A percentile compares a stretch with the other conserved stretches of the same genome.
These are phyloP conservation scores for Taphrina pruni DNA, from an alignment of 1,139 yeast species.

Conservation along the genomic window DNA sequence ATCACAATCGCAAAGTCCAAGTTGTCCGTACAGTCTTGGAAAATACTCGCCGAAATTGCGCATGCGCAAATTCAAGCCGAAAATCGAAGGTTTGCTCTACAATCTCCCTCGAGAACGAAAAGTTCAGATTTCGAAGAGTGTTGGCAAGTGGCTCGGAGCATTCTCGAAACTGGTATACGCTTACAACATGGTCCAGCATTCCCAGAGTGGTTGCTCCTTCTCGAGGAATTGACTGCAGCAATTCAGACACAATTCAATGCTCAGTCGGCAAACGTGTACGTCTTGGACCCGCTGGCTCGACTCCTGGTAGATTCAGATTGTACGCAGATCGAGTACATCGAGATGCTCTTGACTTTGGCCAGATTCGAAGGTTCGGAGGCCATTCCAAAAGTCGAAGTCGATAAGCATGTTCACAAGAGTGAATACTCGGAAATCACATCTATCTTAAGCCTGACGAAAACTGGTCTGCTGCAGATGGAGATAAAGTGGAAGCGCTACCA, in stretches of 20 bases:
- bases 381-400: not conserved
- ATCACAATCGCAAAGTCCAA: not conserved
- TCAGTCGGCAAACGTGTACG: not conserved
- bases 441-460: not conserved
- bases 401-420: not conserved
- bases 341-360: not conserved
- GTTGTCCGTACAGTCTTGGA: slow-evolving; percentile 14
- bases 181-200: slow-evolving; percentile 3
- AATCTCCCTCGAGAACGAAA: slow-evolving; percentile 6
- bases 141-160: not conserved
- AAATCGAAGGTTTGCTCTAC: not conserved
- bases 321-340: slow-evolving; percentile 2
- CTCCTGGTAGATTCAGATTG: not conserved
- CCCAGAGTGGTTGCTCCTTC: slow-evolving; percentile 8
- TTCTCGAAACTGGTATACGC: not conserved
- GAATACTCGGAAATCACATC: not conserved
- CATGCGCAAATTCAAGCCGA: not conserved
- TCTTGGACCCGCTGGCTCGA: not conserved
- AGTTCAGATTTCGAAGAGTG: not conserved
- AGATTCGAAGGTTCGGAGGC: not conserved
- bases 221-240: not conserved
- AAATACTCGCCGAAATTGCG: slow-evolving; percentile 14
- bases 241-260: not conserved
- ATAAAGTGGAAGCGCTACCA: slow-evolving; percentile 11
- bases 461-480: slow-evolving; percentile 5